These are phyloP conservation scores for Arctium minus DNA, from an alignment of 129 eudicot genomes.

Conservation along the genomic window DNA sequence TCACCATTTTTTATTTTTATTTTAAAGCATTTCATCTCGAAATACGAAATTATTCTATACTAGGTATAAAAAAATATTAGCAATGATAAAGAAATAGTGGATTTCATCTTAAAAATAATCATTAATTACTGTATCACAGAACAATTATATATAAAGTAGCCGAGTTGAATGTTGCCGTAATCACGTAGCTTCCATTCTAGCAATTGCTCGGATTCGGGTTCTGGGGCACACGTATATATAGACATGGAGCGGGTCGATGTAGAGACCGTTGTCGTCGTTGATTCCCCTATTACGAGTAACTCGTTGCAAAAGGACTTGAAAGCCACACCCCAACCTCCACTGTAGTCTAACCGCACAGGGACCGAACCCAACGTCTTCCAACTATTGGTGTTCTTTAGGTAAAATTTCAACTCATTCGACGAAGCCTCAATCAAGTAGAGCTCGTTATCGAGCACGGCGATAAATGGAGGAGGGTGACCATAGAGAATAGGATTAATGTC, in stretches of 20 bases:
- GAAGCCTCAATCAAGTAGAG: constrained; percentile 66
- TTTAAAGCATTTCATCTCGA: too few species aligned
- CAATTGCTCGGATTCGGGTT: constrained; percentile 27
- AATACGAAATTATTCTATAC: too few species aligned
- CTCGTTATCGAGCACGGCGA: constrained; percentile 81
- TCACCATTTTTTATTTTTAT: too few species aligned
- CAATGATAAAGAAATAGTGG: too few species aligned
- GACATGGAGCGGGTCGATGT: constrained; percentile 29
- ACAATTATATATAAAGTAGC: constrained; percentile 65
- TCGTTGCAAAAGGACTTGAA: constrained; percentile 73
- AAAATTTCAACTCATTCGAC: constrained; percentile 66
- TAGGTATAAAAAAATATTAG: too few species aligned
- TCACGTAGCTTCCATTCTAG: constrained; percentile 55
- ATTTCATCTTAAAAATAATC: too few species aligned
- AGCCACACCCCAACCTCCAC: constrained; percentile 85
- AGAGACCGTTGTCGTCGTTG: constrained; percentile 11
- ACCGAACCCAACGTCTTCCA: constrained; percentile 74
- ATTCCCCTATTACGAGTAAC: constrained; percentile 71
- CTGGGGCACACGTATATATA: constrained; percentile 68
- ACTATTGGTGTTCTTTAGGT: constrained; percentile 51
- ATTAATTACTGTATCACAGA: constrained; percentile 45
- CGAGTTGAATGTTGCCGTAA: constrained; percentile 39
- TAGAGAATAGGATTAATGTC: constrained; percentile 44
- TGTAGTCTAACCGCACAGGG: constrained; percentile 61
- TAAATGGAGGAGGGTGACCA: constrained; percentile 61